Evolutionary conservation across 768 basidiomycete genomes (phyloP), one percentile per base, ranked within the genome.

Genomic region (Boletus rubescentipes): DNA sequence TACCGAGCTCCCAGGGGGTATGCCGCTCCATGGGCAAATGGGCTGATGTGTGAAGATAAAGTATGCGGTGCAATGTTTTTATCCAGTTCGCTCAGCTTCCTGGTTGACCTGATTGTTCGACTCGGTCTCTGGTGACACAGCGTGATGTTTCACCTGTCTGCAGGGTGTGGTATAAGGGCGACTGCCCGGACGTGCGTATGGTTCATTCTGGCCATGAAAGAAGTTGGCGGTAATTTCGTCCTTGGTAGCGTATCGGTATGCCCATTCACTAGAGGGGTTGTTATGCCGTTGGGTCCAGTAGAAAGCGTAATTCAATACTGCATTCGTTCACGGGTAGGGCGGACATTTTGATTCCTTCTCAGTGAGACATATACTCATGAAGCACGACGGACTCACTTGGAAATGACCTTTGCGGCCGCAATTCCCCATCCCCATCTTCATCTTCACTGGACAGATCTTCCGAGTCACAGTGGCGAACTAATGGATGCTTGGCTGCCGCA

Each of bases 241-340:
- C 15, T 61, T 46, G 30, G 69, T 71, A 31, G 69, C 59, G 34
- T 72, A 72, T 49, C 69, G 68, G 53, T 70, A 70, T 32, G 35
- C 44, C 70, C 70, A 70, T 23, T 53, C 57, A 9, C 55, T 41
- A 20, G 58, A 50, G 40, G 11, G 11, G 32, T 55, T 23, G 21
- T 37, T 6, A 3, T 16, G 11, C 30, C 31, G 53, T 16, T 63
- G 34, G 16, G 35, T 36, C 37, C 30, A 18, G 30, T 67, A 72
- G 43, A 58, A 69, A 1, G 21, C 40, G 36, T 34, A 26, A 23
- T 69, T 69, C 49, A 63, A 31, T 4, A 21, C 69, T 69, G 46
- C 2, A 8, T 45, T 26, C 26, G n/a, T 26, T 20, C 35, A 46
- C 9, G 46, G 23, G 49, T 34, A 32, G 35, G 48, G 29, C 34